A percentile compares a stretch with the other conserved stretches of the same genome.
phyloP scores from a whole-genome alignment of 129 eudicot species.

The Rutidosis leptorrhynchoides region DNA sequence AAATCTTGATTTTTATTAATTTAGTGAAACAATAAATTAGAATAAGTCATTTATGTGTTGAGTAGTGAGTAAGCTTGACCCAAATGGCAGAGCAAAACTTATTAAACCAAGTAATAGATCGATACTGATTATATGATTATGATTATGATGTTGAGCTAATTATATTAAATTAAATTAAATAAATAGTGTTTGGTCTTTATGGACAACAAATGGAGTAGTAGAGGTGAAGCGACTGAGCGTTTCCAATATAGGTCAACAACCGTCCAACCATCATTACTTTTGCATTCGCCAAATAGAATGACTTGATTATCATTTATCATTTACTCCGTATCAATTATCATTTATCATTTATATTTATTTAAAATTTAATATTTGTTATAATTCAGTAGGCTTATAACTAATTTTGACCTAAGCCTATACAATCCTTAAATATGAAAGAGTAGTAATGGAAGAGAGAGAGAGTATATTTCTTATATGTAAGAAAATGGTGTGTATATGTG shows the following conservation, averaged over 20 bases:
- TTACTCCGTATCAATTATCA: too few relatives aligned
- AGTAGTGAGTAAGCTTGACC: conserved; percentile 1
- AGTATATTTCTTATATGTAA: too few relatives aligned
- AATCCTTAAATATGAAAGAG: too few relatives aligned
- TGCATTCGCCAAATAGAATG: background rate
- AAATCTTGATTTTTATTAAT: too few relatives aligned
- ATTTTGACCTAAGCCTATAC: too few relatives aligned
- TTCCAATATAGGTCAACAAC: background rate
- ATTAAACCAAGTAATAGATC: background rate
- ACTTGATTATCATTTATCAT: too few relatives aligned
- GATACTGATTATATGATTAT: background rate
- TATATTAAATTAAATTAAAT: background rate
- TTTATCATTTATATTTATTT: too few relatives aligned
- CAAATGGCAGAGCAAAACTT: conserved; percentile 8
- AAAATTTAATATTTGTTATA: too few relatives aligned
- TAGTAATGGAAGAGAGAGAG: too few relatives aligned
- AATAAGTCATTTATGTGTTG: conserved; percentile 2
- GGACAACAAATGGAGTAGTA: conserved; percentile 24
- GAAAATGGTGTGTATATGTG: too few relatives aligned
- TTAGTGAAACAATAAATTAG: background rate
- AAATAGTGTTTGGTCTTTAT: background rate
- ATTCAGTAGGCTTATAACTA: too few relatives aligned
- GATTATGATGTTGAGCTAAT: background rate
- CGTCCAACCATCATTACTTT: background rate
- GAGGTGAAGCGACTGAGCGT: background rate